phyloP scores from a whole-genome alignment of 108 stramenopile genomes.

The Fragilaria radians region DNA sequence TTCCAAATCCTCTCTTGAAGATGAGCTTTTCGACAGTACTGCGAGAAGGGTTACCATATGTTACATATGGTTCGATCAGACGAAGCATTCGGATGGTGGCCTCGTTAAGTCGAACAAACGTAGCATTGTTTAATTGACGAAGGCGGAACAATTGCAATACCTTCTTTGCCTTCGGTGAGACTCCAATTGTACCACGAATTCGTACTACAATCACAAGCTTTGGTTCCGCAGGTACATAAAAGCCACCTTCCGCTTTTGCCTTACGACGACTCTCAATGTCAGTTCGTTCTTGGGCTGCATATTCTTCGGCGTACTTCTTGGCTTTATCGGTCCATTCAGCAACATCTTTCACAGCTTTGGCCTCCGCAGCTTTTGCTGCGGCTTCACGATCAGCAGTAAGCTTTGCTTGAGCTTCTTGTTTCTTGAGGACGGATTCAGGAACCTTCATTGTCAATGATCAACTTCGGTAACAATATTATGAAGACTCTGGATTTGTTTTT shows the following conservation, averaged over 20 bases:
- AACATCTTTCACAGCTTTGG: conserved; percentile 71
- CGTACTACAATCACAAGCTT: conserved; percentile 96
- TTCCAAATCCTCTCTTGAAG: conserved; percentile 99
- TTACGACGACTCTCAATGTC: conserved; percentile 93
- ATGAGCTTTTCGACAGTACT: conserved; percentile 93
- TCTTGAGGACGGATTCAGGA: conserved; percentile 97
- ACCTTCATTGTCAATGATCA: conserved; percentile 73
- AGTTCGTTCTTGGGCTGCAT: conserved; percentile 75
- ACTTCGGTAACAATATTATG: no score
- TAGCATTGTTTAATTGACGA: conserved; percentile 99
- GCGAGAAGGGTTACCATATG: conserved; percentile 97
- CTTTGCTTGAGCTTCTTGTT: conserved; percentile 93
- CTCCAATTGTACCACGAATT: conserved; percentile 99
- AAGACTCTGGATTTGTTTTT: no score
- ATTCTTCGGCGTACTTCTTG: conserved; percentile 92
- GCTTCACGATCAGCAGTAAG: conserved; percentile 64
- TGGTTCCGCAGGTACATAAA: conserved; percentile 95
- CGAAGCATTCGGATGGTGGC: conserved; percentile 99
- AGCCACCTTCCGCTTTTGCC: conserved; percentile 93
- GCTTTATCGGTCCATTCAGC: conserved; percentile 81
- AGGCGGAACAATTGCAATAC: conserved; percentile 99
- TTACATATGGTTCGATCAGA: conserved; percentile 98
- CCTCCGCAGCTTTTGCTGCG: conserved; percentile 68
- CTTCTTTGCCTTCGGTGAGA: conserved; percentile 99
- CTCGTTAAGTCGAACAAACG: conserved; percentile 98